Conservation (phyloP, 1,139 yeast genomes). For the Kodamaea suecica region DNA sequence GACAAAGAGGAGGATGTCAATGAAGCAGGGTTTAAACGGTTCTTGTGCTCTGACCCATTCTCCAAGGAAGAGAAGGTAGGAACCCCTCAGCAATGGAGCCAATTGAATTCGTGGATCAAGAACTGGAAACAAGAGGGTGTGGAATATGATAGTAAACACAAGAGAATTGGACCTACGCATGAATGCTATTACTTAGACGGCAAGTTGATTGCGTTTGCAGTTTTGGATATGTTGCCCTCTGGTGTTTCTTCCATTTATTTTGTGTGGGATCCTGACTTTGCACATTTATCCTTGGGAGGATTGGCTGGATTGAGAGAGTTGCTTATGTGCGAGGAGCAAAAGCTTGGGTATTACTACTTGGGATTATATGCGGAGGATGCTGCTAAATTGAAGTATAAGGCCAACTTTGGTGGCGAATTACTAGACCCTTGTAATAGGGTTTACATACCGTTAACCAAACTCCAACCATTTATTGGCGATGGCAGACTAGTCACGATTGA, state of each 20-base stretch:
- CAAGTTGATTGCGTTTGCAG: slow-evolving; percentile 70
- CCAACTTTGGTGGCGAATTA: slow-evolving; percentile 70
- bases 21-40: slow-evolving; percentile 51
- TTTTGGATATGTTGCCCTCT: slow-evolving; percentile 72
- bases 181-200: slow-evolving; percentile 71
- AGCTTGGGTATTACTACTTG: slow-evolving; percentile 56
- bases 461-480: slow-evolving; percentile 28
- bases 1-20: slow-evolving; percentile 52
- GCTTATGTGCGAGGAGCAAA: slow-evolving; percentile 43
- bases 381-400: slow-evolving; percentile 79
- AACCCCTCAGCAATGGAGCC: slow-evolving; percentile 25
- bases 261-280: slow-evolving; percentile 83
- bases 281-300: slow-evolving; percentile 71
- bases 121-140: slow-evolving; percentile 14
- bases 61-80: slow-evolving; percentile 26
- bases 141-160: slow-evolving; percentile 1
- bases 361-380: slow-evolving; percentile 82
- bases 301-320: slow-evolving; percentile 74
- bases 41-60: slow-evolving; percentile 72
- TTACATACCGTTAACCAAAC: slow-evolving; percentile 41
- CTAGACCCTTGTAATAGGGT: slow-evolving; percentile 50
- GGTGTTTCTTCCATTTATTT: slow-evolving; percentile 84
- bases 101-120: slow-evolving; percentile 30
- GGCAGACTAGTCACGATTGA: slow-evolving; percentile 44
- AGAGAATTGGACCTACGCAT: slow-evolving; percentile 55